Conservation (phyloP, 345 rosid species). For the Gossypium bickii region DNA sequence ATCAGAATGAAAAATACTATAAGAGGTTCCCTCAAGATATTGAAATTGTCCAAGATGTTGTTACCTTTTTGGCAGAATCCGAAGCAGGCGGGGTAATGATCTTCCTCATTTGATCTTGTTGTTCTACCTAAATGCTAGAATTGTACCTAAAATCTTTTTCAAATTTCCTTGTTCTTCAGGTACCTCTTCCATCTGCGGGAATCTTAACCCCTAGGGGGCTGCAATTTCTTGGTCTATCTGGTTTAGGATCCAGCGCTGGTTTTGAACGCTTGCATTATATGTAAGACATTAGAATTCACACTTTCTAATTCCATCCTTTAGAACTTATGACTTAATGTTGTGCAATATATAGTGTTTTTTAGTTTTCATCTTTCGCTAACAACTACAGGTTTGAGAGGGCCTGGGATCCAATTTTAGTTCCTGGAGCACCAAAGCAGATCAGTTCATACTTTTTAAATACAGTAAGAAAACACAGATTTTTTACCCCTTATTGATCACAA, state of each 20-base stretch:
- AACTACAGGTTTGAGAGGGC: constrained; percentile 72
- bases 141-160: not conserved
- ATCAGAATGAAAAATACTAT: constrained; percentile 85
- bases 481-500: constrained; percentile 4
- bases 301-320: not conserved
- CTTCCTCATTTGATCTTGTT: constrained; percentile 12
- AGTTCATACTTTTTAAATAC: constrained; percentile 72
- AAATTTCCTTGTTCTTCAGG: constrained; percentile 35
- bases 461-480: constrained; percentile 34
- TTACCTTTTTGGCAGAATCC: constrained; percentile 59
- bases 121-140: not conserved
- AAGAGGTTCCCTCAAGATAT: constrained; percentile 79
- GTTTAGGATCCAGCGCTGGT: constrained; percentile 79
- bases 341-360: constrained; percentile 8
- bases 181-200: constrained; percentile 88
- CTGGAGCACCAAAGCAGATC: constrained; percentile 58
- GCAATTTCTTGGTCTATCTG: constrained; percentile 78
- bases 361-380: constrained; percentile 7
- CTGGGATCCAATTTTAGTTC: constrained; percentile 86
- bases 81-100: constrained; percentile 79
- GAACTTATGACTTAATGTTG: not conserved
- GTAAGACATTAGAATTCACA: constrained; percentile 38
- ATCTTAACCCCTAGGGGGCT: constrained; percentile 70
- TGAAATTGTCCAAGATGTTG: constrained; percentile 61
- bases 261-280: constrained; percentile 88